phyloP scores from a whole-genome alignment of 768 basidiomycete genomes.

The Serendipita vermifera region DNA sequence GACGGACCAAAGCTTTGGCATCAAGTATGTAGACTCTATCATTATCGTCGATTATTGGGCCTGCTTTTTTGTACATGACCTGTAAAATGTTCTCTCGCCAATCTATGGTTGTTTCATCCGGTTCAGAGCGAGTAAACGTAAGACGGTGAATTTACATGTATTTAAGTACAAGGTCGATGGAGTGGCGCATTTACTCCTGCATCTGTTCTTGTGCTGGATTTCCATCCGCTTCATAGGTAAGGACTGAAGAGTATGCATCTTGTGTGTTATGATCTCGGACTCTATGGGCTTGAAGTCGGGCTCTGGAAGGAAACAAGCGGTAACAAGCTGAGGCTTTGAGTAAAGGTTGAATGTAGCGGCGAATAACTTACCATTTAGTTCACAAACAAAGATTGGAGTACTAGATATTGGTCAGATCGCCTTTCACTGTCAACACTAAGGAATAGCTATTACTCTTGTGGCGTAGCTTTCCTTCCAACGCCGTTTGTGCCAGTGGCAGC shows the following conservation, averaged over 20 bases:
- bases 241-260: constrained; percentile 32
- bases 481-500: too few relatives aligned
- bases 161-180: too few relatives aligned
- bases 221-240: constrained; percentile 54
- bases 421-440: too few relatives aligned
- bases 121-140: not conserved
- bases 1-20: not conserved
- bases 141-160: not conserved
- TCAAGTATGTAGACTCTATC: not conserved
- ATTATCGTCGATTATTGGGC: constrained; percentile 5
- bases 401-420: constrained; percentile 26
- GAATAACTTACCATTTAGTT: constrained; percentile 36
- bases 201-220: not conserved
- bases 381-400: constrained; percentile 73
- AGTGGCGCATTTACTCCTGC: not conserved
- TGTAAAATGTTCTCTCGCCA: not conserved
- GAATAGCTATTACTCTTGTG: not conserved
- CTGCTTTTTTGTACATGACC: not conserved
- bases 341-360: not conserved
- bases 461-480: not conserved
- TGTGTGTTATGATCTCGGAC: constrained; percentile 55
- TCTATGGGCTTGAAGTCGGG: constrained; percentile 55
- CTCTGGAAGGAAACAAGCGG: constrained; percentile 57
- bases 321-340: constrained; percentile 38
- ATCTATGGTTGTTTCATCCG: not conserved